Evolutionary conservation across 1,139 yeast genomes (phyloP).

Genomic region (Nakaseomyces sp.): DNA sequence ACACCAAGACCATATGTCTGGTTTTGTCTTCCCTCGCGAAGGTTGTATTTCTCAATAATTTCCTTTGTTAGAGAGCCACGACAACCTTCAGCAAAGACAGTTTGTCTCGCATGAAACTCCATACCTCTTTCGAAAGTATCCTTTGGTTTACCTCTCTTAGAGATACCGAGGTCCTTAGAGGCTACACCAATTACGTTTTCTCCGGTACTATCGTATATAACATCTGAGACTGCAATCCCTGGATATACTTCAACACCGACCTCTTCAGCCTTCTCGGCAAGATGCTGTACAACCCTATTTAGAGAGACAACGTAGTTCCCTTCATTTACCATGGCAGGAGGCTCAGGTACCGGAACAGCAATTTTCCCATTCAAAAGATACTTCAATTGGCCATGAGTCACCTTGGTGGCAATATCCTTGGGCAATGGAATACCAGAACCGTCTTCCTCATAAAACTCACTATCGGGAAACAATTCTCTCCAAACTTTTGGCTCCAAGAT

Average conservation of each 20-base stretch:
- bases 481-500: constrained; percentile 85
- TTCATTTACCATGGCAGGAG: constrained; percentile 78
- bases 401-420: constrained; percentile 63
- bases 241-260: constrained; percentile 91
- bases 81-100: constrained; percentile 92
- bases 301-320: constrained; percentile 82
- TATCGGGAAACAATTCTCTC: constrained; percentile 76
- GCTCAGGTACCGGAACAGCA: constrained; percentile 75
- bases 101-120: constrained; percentile 87
- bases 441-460: constrained; percentile 44
- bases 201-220: constrained; percentile 53
- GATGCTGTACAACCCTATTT: constrained; percentile 69
- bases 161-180: constrained; percentile 83
- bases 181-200: constrained; percentile 74
- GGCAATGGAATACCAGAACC: constrained; percentile 65
- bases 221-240: constrained; percentile 79
- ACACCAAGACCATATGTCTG: constrained; percentile 95
- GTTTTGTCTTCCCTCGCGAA: constrained; percentile 53
- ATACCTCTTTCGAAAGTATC: constrained; percentile 84
- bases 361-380: constrained; percentile 45
- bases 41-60: constrained; percentile 55
- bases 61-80: constrained; percentile 87
- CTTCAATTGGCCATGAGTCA: constrained; percentile 61
- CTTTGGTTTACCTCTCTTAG: constrained; percentile 65
- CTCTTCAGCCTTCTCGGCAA: constrained; percentile 85